Percentiles rank a stretch among this genome's conserved stretches.
These are phyloP conservation scores for Ichthyophthirius multifiliis DNA, from an alignment of 169 alveolate genomes.

Conservation along the genomic window DNA sequence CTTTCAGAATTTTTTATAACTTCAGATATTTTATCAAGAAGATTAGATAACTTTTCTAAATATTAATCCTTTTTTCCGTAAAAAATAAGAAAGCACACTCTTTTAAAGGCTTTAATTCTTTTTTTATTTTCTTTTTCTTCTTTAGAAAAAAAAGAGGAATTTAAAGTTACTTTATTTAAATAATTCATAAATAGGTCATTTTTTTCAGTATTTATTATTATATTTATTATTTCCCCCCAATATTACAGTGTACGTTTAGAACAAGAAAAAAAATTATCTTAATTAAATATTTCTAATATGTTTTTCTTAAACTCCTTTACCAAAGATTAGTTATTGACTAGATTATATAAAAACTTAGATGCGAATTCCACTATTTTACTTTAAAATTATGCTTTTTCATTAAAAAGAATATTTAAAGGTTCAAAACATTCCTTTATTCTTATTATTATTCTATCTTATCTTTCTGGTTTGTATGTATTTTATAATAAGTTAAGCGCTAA, in stretches of 20 bases:
- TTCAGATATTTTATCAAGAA: conserved; percentile 32
- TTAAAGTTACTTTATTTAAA: conserved; percentile 2
- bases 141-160: conserved; percentile 18
- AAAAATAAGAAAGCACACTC: conserved; percentile 25
- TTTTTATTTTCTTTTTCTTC: conserved; percentile 13
- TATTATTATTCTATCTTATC: conserved; percentile 7
- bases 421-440: conserved; percentile 28
- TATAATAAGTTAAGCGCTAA: conserved; percentile 17
- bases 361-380: background rate
- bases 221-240: conserved; percentile 27
- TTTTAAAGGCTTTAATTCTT: conserved; percentile 21
- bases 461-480: conserved; percentile 24
- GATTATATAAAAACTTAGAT: background rate
- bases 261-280: conserved; percentile 11
- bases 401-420: background rate
- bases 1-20: conserved; percentile 18
- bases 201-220: conserved; percentile 5
- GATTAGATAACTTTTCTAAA: background rate
- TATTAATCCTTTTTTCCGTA: conserved; percentile 18
- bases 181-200: conserved; percentile 9
- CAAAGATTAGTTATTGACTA: conserved; percentile 6
- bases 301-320: conserved; percentile 7
- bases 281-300: conserved; percentile 11
- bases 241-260: conserved; percentile 10
- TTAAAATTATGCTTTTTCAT: background rate